Percentiles rank a stretch among this genome's conserved stretches.
Conservation (phyloP, 1,139 yeast genomes). For the Suhomyces panamericanus region DNA sequence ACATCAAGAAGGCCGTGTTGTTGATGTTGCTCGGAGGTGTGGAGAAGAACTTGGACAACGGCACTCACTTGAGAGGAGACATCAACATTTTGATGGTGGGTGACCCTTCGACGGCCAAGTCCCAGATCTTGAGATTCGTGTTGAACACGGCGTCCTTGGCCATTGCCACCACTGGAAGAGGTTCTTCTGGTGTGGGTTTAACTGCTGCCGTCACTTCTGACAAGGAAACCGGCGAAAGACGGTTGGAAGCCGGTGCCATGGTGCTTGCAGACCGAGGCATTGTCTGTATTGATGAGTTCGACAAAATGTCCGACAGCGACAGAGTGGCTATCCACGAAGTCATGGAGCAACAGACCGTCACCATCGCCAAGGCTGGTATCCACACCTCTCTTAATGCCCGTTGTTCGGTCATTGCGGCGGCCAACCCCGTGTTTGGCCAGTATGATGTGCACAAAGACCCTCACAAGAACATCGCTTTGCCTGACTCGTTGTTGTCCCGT, state of each 20-base stretch:
- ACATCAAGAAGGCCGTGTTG: conserved; percentile 86
- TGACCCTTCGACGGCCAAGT: conserved; percentile 98
- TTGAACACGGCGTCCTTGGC: conserved; percentile 93
- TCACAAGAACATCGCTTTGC: conserved; percentile 92
- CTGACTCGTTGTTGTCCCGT: conserved; percentile 95
- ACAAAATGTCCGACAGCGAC: conserved; percentile 95
- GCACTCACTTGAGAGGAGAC: conserved; percentile 97
- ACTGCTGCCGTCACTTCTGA: conserved; percentile 98
- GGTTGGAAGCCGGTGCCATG: conserved; percentile 99
- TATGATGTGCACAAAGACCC: conserved; percentile 97
- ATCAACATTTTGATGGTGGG: conserved; percentile 96
- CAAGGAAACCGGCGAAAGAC: conserved; percentile 94
- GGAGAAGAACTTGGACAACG: conserved; percentile 91
- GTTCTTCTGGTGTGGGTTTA: conserved; percentile 98
- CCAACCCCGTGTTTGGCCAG: conserved; percentile 96
- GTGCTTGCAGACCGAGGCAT: conserved; percentile 96
- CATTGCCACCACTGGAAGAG: conserved; percentile 98
- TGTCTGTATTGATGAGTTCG: conserved; percentile 98
- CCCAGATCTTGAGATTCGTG: conserved; percentile 92
- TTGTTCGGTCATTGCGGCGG: conserved; percentile 97
- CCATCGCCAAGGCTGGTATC: conserved; percentile 98
- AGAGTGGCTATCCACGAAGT: conserved; percentile 99
- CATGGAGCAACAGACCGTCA: conserved; percentile 99
- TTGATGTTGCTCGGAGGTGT: conserved; percentile 92
- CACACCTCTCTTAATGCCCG: conserved; percentile 96